phyloP scores from a whole-genome alignment of 1,284 basidiomycete species.

The Cryptococcus sp. region DNA sequence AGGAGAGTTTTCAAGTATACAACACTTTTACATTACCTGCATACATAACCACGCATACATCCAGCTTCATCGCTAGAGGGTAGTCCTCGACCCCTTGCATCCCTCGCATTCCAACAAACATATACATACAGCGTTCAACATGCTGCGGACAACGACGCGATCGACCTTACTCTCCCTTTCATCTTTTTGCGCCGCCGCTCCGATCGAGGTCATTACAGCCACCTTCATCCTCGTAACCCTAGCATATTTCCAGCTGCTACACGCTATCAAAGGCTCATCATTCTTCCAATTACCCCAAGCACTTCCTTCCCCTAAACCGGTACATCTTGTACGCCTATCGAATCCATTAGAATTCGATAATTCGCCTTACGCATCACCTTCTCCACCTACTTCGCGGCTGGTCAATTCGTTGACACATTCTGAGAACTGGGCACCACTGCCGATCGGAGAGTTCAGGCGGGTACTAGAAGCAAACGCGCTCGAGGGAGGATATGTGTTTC shows the following conservation, averaged over 20 bases:
- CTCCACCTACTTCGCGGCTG: constrained; percentile 5
- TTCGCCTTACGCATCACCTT: constrained; percentile 16
- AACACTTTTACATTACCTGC: no score
- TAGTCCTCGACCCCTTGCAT: no score
- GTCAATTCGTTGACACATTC: constrained; percentile 15
- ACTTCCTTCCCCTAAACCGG: constrained; percentile 26
- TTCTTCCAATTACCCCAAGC: constrained; percentile 44
- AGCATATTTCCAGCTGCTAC: constrained; percentile 85
- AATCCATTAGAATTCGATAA: constrained; percentile 21
- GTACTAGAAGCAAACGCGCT: constrained; percentile 39
- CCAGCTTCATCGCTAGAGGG: no score
- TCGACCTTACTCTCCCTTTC: constrained; percentile 43
- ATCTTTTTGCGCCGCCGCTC: constrained; percentile 47
- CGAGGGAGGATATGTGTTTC: constrained; percentile 37
- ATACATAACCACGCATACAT: no score
- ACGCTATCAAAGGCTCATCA: constrained; percentile 64
- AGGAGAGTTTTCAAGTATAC: no score
- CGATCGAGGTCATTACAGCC: constrained; percentile 78
- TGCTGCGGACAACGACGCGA: constrained; percentile 30
- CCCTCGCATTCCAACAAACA: no score
- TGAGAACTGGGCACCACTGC: constrained; percentile 33
- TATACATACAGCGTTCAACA: no score
- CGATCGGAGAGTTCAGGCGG: constrained; percentile 27
- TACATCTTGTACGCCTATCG: constrained; percentile 38
- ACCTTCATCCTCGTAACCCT: constrained; percentile 82